phyloP scores from a whole-genome alignment of 805 yeast species.

The Saturnispora bothae region DNA sequence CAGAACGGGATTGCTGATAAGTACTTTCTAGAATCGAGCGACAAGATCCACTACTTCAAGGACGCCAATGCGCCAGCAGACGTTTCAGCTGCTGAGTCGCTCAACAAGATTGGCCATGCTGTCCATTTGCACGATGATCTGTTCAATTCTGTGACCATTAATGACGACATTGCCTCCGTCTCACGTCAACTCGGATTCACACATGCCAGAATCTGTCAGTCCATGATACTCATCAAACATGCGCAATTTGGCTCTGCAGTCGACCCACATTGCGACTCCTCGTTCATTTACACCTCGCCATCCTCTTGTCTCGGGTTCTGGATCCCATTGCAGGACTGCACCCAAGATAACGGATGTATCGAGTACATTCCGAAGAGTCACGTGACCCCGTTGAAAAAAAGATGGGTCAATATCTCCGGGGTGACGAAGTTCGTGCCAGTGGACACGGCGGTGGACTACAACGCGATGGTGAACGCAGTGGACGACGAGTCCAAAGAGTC shows the following conservation, averaged over 20 bases:
- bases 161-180: constrained; percentile 37
- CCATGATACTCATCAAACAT: constrained; percentile 73
- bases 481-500: constrained; percentile 6
- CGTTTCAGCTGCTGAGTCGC: constrained; percentile 40
- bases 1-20: constrained; percentile 53
- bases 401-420: constrained; percentile 49
- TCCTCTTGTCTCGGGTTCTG: constrained; percentile 68
- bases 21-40: constrained; percentile 59
- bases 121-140: constrained; percentile 45
- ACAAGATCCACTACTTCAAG: constrained; percentile 58
- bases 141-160: constrained; percentile 44
- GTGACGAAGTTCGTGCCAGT: constrained; percentile 48
- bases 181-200: constrained; percentile 41
- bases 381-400: constrained; percentile 42
- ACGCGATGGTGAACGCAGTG: constrained; percentile 9
- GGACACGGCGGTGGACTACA: neutral
- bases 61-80: constrained; percentile 54
- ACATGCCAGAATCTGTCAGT: constrained; percentile 66
- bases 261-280: constrained; percentile 70
- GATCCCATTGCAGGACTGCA: constrained; percentile 73
- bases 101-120: constrained; percentile 76
- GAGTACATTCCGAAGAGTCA: constrained; percentile 66
- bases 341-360: constrained; percentile 55
- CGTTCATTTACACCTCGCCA: constrained; percentile 63
- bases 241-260: constrained; percentile 66